Conservation (phyloP, 2,329 filamentous ascomycete species). For the Fusarium buxicola region DNA sequence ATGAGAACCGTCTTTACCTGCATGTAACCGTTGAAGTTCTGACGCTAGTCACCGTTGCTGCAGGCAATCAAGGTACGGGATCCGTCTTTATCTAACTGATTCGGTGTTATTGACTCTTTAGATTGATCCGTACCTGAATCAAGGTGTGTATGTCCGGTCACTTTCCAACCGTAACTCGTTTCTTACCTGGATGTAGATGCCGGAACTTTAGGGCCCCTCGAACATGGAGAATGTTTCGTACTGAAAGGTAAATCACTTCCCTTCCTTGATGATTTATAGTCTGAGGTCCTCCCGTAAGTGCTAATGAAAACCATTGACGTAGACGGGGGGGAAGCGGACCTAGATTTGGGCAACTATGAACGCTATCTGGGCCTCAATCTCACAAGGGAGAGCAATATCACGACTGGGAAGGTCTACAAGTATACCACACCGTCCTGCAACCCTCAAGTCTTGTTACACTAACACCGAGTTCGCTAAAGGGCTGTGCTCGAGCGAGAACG, state of each 20-base stretch:
- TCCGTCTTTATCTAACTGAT: neutral
- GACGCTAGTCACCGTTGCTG: neutral
- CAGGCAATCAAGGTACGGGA: slow-evolving; percentile 32
- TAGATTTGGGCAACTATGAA: slow-evolving; percentile 58
- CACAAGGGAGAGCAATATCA: slow-evolving; percentile 92
- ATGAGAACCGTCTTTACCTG: too few relatives aligned
- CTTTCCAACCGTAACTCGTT: slow-evolving; percentile 37
- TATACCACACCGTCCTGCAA: slow-evolving; percentile 70
- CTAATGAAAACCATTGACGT: neutral
- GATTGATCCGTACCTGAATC: slow-evolving; percentile 63
- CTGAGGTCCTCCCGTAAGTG: neutral
- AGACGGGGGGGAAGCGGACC: slow-evolving; percentile 52
- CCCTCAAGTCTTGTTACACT: neutral
- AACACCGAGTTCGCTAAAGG: slow-evolving; percentile 3
- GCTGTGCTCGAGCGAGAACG: slow-evolving; percentile 65
- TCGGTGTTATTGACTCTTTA: slow-evolving; percentile 43
- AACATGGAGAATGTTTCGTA: slow-evolving; percentile 90
- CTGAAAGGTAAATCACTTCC: slow-evolving; percentile 71
- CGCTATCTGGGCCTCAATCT: slow-evolving; percentile 83
- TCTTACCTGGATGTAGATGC: slow-evolving; percentile 7
- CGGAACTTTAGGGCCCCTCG: slow-evolving; percentile 45
- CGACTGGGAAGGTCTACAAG: slow-evolving; percentile 94
- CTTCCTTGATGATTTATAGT: neutral
- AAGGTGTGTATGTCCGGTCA: slow-evolving; percentile 46
- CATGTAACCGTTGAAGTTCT: too few relatives aligned